phyloP scores from a whole-genome alignment of 1,284 basidiomycete species.

The Cutaneotrichosporon cutaneum region DNA sequence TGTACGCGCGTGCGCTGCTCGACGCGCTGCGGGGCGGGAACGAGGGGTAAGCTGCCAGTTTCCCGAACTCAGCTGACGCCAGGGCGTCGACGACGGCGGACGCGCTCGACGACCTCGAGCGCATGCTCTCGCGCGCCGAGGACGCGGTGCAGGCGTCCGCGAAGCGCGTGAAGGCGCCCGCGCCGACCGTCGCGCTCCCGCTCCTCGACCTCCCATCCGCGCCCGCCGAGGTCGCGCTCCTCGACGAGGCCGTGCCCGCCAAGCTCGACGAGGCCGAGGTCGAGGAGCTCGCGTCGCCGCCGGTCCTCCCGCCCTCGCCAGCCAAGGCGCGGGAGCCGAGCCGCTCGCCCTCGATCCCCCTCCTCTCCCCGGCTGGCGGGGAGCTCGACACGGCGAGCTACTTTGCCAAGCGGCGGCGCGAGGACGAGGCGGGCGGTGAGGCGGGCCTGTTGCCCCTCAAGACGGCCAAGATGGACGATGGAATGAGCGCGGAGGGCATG shows the following conservation, averaged over 20 bases:
- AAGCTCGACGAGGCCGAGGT: conserved; percentile 17
- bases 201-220: conserved; percentile 21
- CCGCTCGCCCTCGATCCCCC: background rate
- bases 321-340: background rate
- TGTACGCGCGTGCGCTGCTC: conserved; percentile 42
- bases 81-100: conserved; percentile 32
- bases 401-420: conserved; percentile 32
- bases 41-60: conserved; percentile 35
- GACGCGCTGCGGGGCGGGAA: conserved; percentile 36
- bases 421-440: conserved; percentile 35
- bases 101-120: conserved; percentile 25
- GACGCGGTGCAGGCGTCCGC: conserved; percentile 18
- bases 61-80: conserved; percentile 4
- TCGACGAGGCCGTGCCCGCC: conserved; percentile 19
- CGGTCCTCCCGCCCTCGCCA: background rate
- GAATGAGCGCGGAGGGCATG: conserved; percentile 21
- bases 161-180: conserved; percentile 17
- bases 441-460: conserved; percentile 39
- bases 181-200: conserved; percentile 14
- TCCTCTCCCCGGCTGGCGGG: background rate
- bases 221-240: conserved; percentile 12
- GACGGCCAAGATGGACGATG: background rate
- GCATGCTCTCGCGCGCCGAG: conserved; percentile 25
- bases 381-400: conserved; percentile 30
- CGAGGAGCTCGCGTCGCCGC: conserved; percentile 12